These are phyloP conservation scores for Malassezia dermatis DNA, from an alignment of 1,284 basidiomycete genomes.

Conservation along the genomic window DNA sequence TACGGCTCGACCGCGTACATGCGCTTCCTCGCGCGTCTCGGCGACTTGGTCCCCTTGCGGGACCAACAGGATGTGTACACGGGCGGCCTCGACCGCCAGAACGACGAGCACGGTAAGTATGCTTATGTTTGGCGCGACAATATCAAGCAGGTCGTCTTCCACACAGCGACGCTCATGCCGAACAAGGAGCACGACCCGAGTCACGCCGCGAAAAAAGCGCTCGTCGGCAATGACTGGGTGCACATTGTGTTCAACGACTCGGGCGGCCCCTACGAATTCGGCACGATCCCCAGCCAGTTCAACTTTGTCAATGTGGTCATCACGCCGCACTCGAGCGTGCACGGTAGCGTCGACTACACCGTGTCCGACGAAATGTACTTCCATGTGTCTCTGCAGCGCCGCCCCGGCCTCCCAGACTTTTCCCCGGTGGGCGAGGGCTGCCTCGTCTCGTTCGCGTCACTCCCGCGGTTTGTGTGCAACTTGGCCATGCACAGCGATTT, in stretches of 20 bases:
- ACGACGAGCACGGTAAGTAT: conserved; percentile 59
- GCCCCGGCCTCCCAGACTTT: conserved; percentile 39
- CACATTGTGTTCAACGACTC: conserved; percentile 80
- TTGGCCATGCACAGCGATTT: conserved; percentile 41
- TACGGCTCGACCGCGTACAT: conserved; percentile 91
- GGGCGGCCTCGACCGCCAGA: conserved; percentile 76
- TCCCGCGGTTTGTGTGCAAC: conserved; percentile 39
- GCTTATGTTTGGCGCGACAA: conserved; percentile 96
- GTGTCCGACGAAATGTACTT: conserved; percentile 41
- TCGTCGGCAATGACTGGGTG: conserved; percentile 47
- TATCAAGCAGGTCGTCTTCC: conserved; percentile 86
- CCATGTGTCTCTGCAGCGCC: conserved; percentile 41
- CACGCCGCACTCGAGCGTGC: conserved; percentile 40
- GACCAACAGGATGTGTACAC: conserved; percentile 75
- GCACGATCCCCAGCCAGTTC: conserved; percentile 82
- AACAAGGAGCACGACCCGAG: conserved; percentile 31
- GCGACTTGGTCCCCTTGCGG: conserved; percentile 76
- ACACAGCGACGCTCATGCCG: conserved; percentile 98
- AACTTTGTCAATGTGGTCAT: conserved; percentile 97
- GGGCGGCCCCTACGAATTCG: conserved; percentile 61
- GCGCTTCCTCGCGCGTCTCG: conserved; percentile 79
- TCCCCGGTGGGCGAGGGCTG: conserved; percentile 42
- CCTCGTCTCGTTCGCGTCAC: conserved; percentile 31
- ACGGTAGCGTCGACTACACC: conserved; percentile 35
- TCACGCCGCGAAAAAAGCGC: conserved; percentile 36